Evolutionary conservation across 257 asterid species (phyloP).

Genomic region (Galeopsis tetrahit): DNA sequence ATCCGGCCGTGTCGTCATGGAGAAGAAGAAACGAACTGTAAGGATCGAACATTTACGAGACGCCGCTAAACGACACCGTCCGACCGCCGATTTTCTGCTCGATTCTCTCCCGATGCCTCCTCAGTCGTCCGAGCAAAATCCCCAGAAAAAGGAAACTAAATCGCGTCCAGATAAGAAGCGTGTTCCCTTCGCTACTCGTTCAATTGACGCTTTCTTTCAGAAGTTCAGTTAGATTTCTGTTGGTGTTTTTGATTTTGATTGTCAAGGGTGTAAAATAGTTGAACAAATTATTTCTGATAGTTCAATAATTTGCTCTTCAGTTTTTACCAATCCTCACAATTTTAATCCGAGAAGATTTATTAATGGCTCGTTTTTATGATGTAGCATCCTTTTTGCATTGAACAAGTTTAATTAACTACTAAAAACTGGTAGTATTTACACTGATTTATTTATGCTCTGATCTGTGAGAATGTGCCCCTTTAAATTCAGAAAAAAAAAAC

Average conservation of each 20-base stretch:
- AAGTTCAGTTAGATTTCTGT: slow-evolving; percentile 43
- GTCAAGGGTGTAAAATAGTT: slow-evolving; percentile 22
- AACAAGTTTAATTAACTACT: no score
- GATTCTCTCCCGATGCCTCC: slow-evolving; percentile 78
- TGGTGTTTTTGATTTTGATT: slow-evolving; percentile 12
- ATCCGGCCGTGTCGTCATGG: slow-evolving; percentile 70
- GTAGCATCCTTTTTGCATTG: not conserved
- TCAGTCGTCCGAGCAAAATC: slow-evolving; percentile 41
- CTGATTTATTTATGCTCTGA: not conserved
- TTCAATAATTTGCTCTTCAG: not conserved
- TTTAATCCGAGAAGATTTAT: not conserved
- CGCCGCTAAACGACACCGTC: slow-evolving; percentile 81
- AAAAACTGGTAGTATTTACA: no score
- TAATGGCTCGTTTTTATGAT: not conserved
- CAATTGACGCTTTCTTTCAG: slow-evolving; percentile 76
- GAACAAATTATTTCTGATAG: not conserved
- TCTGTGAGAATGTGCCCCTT: not conserved
- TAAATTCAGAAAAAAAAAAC: not conserved
- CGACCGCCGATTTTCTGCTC: slow-evolving; percentile 80
- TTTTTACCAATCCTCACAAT: not conserved
- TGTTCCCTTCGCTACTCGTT: slow-evolving; percentile 60
- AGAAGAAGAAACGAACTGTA: slow-evolving; percentile 73
- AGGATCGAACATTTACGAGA: slow-evolving; percentile 59
- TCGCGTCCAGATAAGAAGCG: slow-evolving; percentile 45
- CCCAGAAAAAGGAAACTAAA: slow-evolving; percentile 42